A percentile compares a stretch with the other conserved stretches of the same genome.
phyloP scores from a whole-genome alignment of 2,329 filamentous ascomycete genomes.

The Aspergillus amoenus region DNA sequence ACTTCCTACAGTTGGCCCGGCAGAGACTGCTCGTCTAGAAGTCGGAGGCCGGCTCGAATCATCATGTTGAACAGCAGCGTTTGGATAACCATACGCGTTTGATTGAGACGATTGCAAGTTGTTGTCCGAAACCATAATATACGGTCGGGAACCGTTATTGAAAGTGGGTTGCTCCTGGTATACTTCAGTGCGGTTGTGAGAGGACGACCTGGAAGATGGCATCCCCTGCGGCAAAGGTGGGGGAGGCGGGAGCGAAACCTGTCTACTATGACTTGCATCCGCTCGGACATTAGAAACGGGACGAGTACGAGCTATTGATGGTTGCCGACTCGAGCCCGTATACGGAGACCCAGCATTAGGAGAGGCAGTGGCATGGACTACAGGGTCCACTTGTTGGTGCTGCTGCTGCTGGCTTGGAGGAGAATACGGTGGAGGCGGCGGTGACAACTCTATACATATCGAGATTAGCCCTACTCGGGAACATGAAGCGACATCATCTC shows the following conservation, averaged over 20 bases:
- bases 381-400: slow-evolving; percentile 16
- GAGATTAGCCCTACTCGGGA: slow-evolving; percentile 11
- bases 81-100: slow-evolving; percentile 15
- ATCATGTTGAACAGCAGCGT: slow-evolving; percentile 19
- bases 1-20: slow-evolving; percentile 41
- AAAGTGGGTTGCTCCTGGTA: slow-evolving; percentile 23
- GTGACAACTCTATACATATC: slow-evolving; percentile 29
- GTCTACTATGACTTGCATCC: slow-evolving; percentile 27
- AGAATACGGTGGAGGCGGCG: slow-evolving; percentile 42
- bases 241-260: slow-evolving; percentile 36
- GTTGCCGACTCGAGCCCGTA: slow-evolving; percentile 23
- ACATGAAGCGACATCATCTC: neutral
- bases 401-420: slow-evolving; percentile 31
- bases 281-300: slow-evolving; percentile 33
- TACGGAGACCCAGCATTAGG: slow-evolving; percentile 19
- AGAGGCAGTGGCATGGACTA: slow-evolving; percentile 14
- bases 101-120: slow-evolving; percentile 20
- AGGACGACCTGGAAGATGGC: slow-evolving; percentile 33
- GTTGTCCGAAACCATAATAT: slow-evolving; percentile 24
- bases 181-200: slow-evolving; percentile 29
- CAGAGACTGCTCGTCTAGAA: slow-evolving; percentile 46
- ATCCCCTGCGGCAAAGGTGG: slow-evolving; percentile 34
- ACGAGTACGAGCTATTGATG: slow-evolving; percentile 28
- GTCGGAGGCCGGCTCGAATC: slow-evolving; percentile 35
- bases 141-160: slow-evolving; percentile 19